Conservation (phyloP, 2,329 filamentous ascomycete species). For the Leptographium lundbergii region DNA sequence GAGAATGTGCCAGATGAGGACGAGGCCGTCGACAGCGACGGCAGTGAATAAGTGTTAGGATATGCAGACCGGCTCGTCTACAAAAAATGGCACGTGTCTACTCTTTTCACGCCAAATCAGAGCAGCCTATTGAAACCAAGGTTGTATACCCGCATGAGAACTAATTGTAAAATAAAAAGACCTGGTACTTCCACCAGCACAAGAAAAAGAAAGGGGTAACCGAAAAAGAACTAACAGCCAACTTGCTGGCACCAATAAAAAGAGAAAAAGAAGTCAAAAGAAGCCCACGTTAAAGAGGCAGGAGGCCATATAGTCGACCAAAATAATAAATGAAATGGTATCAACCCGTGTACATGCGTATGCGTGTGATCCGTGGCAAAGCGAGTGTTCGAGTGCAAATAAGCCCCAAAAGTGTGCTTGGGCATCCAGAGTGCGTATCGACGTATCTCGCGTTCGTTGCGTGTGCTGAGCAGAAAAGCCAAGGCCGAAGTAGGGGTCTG, state of each 20-base stretch:
- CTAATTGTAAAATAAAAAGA: too few species aligned
- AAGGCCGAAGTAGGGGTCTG: too few species aligned
- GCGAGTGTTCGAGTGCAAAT: not conserved
- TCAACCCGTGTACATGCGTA: slow-evolving; percentile 1
- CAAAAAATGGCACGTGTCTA: too few species aligned
- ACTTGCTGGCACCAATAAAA: not conserved
- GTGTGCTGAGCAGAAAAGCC: not conserved
- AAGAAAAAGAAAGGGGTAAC: too few species aligned
- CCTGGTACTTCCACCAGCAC: too few species aligned
- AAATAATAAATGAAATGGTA: not conserved
- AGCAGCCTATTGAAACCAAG: too few species aligned
- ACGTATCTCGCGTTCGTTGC: not conserved
- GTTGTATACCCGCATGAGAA: too few species aligned
- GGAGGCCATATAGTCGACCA: not conserved
- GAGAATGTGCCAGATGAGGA: slow-evolving; percentile 32
- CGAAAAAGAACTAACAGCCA: too few species aligned
- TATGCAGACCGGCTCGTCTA: not conserved
- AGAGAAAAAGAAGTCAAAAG: not conserved
- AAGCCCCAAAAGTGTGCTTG: too few species aligned
- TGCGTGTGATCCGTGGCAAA: not conserved
- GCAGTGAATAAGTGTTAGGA: slow-evolving; percentile 32
- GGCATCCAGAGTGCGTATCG: not conserved
- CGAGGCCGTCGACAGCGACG: slow-evolving; percentile 50
- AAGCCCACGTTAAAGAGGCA: not conserved
- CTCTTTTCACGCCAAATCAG: too few species aligned